A percentile compares a stretch with the other conserved stretches of the same genome.
Conservation (phyloP, 2,329 filamentous ascomycete genomes). For the Colletotrichum orchidophilum region DNA sequence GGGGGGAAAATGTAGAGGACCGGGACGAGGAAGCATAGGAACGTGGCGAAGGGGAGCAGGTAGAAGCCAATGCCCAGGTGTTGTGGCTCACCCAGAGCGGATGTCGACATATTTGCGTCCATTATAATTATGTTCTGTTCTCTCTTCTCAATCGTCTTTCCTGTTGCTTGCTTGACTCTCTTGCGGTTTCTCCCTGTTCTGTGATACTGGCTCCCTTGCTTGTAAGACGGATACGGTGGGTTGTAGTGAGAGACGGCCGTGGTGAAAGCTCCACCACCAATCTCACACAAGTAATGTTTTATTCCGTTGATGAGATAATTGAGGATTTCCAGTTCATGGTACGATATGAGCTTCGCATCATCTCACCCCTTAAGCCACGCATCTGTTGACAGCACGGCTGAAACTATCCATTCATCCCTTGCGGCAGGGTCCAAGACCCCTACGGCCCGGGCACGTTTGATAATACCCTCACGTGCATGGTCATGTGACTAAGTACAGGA, state of each 20-base stretch:
- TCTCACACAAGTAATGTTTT: not conserved
- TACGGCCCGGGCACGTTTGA: not conserved
- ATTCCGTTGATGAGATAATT: not conserved
- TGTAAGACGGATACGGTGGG: not conserved
- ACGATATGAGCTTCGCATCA: conserved; percentile 15
- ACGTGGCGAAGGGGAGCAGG: conserved; percentile 53
- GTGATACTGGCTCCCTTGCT: conserved; percentile 10
- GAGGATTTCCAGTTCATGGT: not conserved
- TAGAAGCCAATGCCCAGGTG: conserved; percentile 42
- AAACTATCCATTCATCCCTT: conserved; percentile 27
- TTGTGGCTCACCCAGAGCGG: not conserved
- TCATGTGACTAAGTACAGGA: not conserved
- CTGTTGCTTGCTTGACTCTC: not conserved
- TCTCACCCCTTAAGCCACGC: conserved; percentile 18
- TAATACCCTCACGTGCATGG: not conserved
- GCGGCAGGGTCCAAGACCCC: conserved; percentile 12
- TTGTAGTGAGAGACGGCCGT: not conserved
- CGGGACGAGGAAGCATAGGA: conserved; percentile 62
- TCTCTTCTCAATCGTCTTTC: not conserved
- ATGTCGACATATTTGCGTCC: conserved; percentile 15
- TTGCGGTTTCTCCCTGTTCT: not conserved
- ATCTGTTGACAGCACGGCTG: conserved; percentile 11
- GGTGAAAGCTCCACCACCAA: not conserved
- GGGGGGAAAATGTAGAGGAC: conserved; percentile 65
- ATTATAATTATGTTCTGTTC: not conserved